phyloP scores from a whole-genome alignment of 2,329 filamentous ascomycete species.

The Rasamsonia emersonii region DNA sequence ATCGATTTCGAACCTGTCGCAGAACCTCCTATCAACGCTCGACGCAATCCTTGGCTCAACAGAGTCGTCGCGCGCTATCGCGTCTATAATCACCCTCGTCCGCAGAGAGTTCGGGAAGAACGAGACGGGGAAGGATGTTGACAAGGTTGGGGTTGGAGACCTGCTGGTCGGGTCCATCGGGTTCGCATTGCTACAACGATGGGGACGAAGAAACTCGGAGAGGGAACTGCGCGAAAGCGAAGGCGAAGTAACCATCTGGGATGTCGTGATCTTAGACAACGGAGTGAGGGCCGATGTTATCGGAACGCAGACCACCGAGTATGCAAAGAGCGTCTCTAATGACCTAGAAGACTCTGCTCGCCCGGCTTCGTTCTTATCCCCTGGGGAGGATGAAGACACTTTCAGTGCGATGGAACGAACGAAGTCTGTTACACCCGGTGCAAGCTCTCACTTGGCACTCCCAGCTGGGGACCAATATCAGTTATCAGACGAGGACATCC shows the following conservation, averaged over 20 bases:
- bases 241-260: slow-evolving; percentile 39
- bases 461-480: slow-evolving; percentile 29
- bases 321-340: slow-evolving; percentile 30
- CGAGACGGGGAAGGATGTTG: slow-evolving; percentile 20
- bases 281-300: slow-evolving; percentile 39
- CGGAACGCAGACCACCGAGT: slow-evolving; percentile 30
- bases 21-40: slow-evolving; percentile 36
- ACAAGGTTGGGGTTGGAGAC: slow-evolving; percentile 36
- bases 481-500: slow-evolving; percentile 38
- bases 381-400: slow-evolving; percentile 25
- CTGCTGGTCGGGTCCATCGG: slow-evolving; percentile 36
- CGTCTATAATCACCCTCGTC: slow-evolving; percentile 40
- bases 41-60: slow-evolving; percentile 42
- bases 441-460: slow-evolving; percentile 20
- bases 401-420: slow-evolving; percentile 34
- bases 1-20: slow-evolving; percentile 35
- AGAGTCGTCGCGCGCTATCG: slow-evolving; percentile 40
- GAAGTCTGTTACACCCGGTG: slow-evolving; percentile 14
- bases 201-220: slow-evolving; percentile 38
- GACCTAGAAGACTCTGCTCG: slow-evolving; percentile 42
- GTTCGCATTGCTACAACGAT: slow-evolving; percentile 39
- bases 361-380: slow-evolving; percentile 44
- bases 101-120: slow-evolving; percentile 35
- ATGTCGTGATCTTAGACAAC: slow-evolving; percentile 40
- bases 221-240: slow-evolving; percentile 30